phyloP scores from a whole-genome alignment of 257 asterid species.

The Asclepias syriaca region DNA sequence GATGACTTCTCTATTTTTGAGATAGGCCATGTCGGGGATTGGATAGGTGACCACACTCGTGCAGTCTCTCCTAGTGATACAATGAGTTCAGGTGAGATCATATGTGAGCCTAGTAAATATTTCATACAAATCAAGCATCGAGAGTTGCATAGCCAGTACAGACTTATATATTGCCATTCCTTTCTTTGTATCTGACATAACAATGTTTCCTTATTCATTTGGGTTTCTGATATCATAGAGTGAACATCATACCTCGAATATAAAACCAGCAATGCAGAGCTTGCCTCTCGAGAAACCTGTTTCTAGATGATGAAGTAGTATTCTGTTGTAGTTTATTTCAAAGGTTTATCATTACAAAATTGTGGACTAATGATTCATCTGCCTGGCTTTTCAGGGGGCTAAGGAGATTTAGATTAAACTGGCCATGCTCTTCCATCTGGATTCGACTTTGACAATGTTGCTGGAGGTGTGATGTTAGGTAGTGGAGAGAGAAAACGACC shows the following conservation, averaged over 20 bases:
- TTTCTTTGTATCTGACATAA: not conserved
- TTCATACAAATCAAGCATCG: not conserved
- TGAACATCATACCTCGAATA: not conserved
- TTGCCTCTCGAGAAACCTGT: not conserved
- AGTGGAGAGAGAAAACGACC: constrained; percentile 20
- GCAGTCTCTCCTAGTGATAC: constrained; percentile 1
- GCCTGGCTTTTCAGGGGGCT: constrained; percentile 30
- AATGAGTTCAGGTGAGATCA: not conserved
- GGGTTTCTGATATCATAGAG: not conserved
- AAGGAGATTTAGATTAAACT: constrained; percentile 33
- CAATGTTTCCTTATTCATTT: not conserved
- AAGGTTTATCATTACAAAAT: not conserved
- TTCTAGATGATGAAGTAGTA: not conserved
- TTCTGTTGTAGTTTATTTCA: not conserved
- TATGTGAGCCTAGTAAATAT: not conserved
- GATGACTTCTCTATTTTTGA: constrained; percentile 10
- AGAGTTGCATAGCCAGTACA: not conserved
- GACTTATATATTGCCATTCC: not conserved
- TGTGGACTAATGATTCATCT: not conserved
- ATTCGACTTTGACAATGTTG: constrained; percentile 29
- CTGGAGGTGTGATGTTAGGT: constrained; percentile 10
- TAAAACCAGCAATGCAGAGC: not conserved
- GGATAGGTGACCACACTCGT: constrained; percentile 20
- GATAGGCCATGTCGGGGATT: constrained; percentile 27
- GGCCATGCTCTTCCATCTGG: constrained; percentile 35